Percentiles rank a stretch among this genome's conserved stretches.
Conservation (phyloP, 192 early-diverging fungal species). For the Cetraspora pellucida region DNA sequence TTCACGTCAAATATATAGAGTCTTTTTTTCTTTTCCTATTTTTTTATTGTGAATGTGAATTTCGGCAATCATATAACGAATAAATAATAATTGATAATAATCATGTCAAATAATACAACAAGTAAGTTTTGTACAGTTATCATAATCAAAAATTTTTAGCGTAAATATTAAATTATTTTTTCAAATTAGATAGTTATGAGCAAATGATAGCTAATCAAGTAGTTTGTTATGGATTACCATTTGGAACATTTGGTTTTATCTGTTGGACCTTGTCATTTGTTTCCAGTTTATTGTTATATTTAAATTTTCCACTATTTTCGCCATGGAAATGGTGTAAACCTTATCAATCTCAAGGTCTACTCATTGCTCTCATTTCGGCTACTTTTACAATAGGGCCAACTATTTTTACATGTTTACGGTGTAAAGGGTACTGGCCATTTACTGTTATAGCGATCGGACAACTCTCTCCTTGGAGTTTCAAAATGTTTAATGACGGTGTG, state of each 20-base stretch:
- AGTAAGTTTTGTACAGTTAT: no score
- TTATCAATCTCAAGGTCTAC: not conserved
- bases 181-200: no score
- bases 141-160: no score
- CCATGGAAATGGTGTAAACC: not conserved
- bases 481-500: conserved; percentile 27
- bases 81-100: no score
- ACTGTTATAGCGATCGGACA: conserved; percentile 18
- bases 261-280: conserved; percentile 8
- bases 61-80: no score
- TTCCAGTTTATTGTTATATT: not conserved
- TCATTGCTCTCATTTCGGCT: not conserved
- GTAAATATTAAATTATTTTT: no score
- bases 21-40: no score
- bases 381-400: conserved; percentile 3
- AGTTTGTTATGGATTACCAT: conserved; percentile 32
- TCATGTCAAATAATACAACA: no score
- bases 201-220: not conserved
- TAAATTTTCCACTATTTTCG: conserved; percentile 4
- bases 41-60: no score
- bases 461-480: conserved; percentile 27
- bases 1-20: no score
- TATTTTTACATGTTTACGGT: conserved; percentile 2
- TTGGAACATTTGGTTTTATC: conserved; percentile 13
- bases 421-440: not conserved